Percentiles rank a stretch among this genome's conserved stretches.
phyloP scores from a whole-genome alignment of 208 protist genomes.

The Trypanosoma avium region DNA sequence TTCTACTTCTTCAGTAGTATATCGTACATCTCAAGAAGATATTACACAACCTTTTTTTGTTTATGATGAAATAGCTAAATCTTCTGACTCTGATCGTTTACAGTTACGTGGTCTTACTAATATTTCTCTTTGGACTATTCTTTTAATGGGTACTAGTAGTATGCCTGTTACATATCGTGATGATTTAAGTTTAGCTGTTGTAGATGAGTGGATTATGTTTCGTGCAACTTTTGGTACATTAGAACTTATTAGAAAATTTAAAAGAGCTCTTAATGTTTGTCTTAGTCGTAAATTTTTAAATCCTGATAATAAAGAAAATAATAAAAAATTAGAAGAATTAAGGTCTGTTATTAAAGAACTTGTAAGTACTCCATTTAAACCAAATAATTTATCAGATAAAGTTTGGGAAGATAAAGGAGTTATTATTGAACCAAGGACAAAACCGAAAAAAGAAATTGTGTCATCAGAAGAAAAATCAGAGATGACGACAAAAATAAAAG shows the following conservation, averaged over 20 bases:
- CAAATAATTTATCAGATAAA: conserved; percentile 37
- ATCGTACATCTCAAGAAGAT: conserved; percentile 30
- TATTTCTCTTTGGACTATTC: conserved; percentile 67
- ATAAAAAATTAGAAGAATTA: conserved; percentile 52
- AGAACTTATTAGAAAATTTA: conserved; percentile 63
- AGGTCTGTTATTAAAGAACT: conserved; percentile 63
- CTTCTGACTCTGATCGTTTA: conserved; percentile 32
- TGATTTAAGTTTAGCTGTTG: conserved; percentile 53
- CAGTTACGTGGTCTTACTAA: conserved; percentile 43
- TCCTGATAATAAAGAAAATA: conserved; percentile 63
- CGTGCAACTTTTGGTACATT: conserved; percentile 50
- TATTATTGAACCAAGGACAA: conserved; percentile 40
- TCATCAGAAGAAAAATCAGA: neutral
- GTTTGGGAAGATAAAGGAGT: conserved; percentile 58
- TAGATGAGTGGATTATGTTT: conserved; percentile 83
- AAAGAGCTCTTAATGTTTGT: conserved; percentile 42
- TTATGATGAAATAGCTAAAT: conserved; percentile 54
- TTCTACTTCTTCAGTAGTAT: conserved; percentile 50
- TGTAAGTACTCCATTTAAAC: conserved; percentile 43
- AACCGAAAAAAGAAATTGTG: conserved; percentile 8
- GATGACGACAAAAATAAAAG: neutral
- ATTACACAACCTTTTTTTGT: conserved; percentile 70
- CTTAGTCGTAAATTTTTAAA: conserved; percentile 59
- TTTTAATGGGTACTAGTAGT: conserved; percentile 56
- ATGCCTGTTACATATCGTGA: conserved; percentile 53